Percentiles rank a stretch among this genome's conserved stretches.
Evolutionary conservation across 2,329 filamentous ascomycete genomes (phyloP).

Genomic region (Epichloe gansuensis): DNA sequence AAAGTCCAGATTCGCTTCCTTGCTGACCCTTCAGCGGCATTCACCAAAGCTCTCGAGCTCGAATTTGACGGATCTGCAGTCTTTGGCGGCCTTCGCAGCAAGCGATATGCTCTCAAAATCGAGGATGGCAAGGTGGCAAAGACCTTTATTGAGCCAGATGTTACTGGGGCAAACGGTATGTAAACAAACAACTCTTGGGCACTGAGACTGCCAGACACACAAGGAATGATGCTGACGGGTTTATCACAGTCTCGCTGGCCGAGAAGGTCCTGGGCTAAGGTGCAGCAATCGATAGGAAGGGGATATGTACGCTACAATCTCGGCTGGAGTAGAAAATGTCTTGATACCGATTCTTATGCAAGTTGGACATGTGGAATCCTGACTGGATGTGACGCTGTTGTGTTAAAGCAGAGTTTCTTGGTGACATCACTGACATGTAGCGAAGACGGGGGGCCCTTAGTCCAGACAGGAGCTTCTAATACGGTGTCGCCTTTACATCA

Average conservation of each 20-base stretch:
- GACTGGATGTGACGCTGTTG: too few species aligned
- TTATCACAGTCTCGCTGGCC: constrained; percentile 32
- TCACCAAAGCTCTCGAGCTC: constrained; percentile 74
- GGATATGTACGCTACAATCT: not conserved
- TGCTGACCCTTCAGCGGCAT: constrained; percentile 64
- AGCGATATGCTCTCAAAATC: constrained; percentile 75
- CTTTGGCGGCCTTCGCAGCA: constrained; percentile 72
- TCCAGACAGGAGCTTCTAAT: too few species aligned
- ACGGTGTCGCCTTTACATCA: too few species aligned
- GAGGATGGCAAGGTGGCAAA: constrained; percentile 77
- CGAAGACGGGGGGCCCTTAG: too few species aligned
- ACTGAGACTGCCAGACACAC: constrained; percentile 1
- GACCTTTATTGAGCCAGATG: constrained; percentile 76
- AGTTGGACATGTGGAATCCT: not conserved
- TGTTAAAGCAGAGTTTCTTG: too few species aligned
- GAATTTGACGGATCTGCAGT: constrained; percentile 66
- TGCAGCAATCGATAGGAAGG: not conserved
- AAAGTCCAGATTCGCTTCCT: constrained; percentile 66
- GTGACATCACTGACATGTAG: too few species aligned
- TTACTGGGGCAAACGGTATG: constrained; percentile 65
- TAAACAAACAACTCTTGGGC: not conserved
- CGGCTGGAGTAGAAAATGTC: not conserved
- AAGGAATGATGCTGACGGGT: not conserved
- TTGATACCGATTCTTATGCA: not conserved
- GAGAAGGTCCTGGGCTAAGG: constrained; percentile 31